Conservation (phyloP, 345 rosid genomes). For the Diplotaxis tenuifolia region DNA sequence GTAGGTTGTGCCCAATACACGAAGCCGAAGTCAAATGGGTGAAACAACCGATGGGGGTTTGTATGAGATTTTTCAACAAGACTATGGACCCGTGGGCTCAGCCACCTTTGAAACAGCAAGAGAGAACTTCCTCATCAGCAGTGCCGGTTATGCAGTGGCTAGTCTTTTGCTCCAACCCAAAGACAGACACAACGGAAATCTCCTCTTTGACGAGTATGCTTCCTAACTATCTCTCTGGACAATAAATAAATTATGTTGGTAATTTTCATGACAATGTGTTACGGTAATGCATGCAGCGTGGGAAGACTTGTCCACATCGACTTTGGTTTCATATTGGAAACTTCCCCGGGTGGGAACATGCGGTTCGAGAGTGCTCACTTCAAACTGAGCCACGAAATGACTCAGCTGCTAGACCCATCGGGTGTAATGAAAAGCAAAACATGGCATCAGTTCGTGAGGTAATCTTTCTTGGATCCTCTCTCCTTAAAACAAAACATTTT, state of each 20-base stretch:
- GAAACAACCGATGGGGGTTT: conserved; percentile 99
- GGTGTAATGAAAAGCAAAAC: conserved; percentile 93
- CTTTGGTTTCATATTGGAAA: conserved; percentile 95
- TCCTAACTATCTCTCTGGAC: conserved; percentile 2
- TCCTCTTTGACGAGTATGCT: conserved; percentile 85
- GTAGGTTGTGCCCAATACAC: conserved; percentile 92
- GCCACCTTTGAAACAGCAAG: conserved; percentile 88
- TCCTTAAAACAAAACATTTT: not conserved
- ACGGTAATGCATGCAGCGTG: conserved; percentile 57
- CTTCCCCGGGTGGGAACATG: conserved; percentile 95
- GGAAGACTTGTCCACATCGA: conserved; percentile 98
- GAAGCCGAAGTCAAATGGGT: conserved; percentile 99
- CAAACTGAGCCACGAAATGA: conserved; percentile 99
- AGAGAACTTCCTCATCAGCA: conserved; percentile 90
- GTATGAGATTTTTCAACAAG: conserved; percentile 97
- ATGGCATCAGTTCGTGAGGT: conserved; percentile 84
- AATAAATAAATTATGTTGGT: not conserved
- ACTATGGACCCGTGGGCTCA: conserved; percentile 93
- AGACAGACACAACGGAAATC: conserved; percentile 99
- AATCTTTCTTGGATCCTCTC: conserved; percentile 3
- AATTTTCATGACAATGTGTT: not conserved
- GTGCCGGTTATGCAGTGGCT: conserved; percentile 99
- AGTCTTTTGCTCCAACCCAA: conserved; percentile 97
- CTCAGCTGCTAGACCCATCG: conserved; percentile 89
- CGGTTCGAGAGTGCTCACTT: conserved; percentile 97